Evolutionary conservation across 2,329 filamentous ascomycete genomes (phyloP), one percentile per base, ranked within the genome.

Genomic region (Passalora sequoiae): DNA sequence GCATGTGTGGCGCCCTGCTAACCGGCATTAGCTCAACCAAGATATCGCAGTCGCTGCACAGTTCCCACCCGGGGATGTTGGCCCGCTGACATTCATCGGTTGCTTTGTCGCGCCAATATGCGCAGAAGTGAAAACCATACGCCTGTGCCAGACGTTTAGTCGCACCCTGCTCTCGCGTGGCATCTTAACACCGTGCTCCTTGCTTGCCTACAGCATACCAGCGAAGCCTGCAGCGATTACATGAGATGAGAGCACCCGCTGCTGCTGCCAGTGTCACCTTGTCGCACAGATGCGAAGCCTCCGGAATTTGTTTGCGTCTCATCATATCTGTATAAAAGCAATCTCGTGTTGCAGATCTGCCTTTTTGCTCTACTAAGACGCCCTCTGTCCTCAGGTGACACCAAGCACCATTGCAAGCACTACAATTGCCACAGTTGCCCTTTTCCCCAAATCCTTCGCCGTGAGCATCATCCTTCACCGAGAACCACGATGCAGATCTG

Each of bases 231-330:
- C 41, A 44, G 35, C 49, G 44, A 41, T 45, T 45, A 41, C 49
- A 46, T 47, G 49, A 49, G 44, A 54, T 54, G 51, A 54, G 43
- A 36, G 40, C 40, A 38, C 32, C 44, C 41, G 49, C 41, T 45
- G 39, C 38, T 31, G 39, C 38, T 24, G 16, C 33, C n/a, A 36
- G 33, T 36, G 13, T 5, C 31, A 36, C 33, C 29, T 25, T 29
- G 52, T 55, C 41, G 45, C 47, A 55, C 52, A 48, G 13, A 50
- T 46, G 47, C 41, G 44, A 15, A 33, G 36, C n/a, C 38, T 47
- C 42, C 45, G 47, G 49, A 52, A 53, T 44, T 55, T 52, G 52
- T 53, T 54, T 55, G 52, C 50, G 47, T 46, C 52, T 46, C 52
- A 43, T 41, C 25, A 36, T 7, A 44, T 30, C 38, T 40, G 43